Evolutionary conservation across 2,329 filamentous ascomycete genomes (phyloP).

Genomic region (Chaetomiaceae sp.): DNA sequence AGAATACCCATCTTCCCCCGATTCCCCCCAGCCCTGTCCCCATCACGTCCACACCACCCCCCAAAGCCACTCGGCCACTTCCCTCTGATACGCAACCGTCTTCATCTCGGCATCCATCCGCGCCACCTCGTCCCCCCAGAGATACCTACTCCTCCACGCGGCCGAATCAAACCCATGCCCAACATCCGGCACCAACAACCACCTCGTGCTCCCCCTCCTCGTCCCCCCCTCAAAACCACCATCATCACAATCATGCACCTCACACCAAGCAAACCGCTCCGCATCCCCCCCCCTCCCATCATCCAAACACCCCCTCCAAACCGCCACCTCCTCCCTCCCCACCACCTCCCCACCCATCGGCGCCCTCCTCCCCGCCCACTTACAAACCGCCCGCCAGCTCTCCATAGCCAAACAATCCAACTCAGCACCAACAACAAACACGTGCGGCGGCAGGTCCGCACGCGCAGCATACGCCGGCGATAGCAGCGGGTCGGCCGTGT

Average conservation of each 20-base stretch:
- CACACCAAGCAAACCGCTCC: constrained; percentile 27
- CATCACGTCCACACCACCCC: constrained; percentile 20
- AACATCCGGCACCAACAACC: constrained; percentile 31
- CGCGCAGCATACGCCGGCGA: constrained; percentile 34
- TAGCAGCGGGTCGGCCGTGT: constrained; percentile 36
- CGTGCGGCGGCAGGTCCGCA: constrained; percentile 35
- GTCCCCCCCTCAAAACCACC: constrained; percentile 3
- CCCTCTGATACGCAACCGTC: constrained; percentile 25
- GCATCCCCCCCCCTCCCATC: constrained; percentile 17
- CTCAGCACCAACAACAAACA: constrained; percentile 42
- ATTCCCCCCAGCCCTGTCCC: too few species aligned
- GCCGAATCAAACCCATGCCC: constrained; percentile 30
- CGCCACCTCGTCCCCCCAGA: constrained; percentile 30
- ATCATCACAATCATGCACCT: too few species aligned
- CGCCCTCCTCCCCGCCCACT: constrained; percentile 30
- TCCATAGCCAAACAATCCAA: constrained; percentile 43
- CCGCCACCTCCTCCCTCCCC: constrained; percentile 25
- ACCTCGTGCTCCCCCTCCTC: constrained; percentile 23
- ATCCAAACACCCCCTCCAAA: constrained; percentile 5
- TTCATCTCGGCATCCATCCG: constrained; percentile 32
- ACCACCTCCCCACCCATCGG: constrained; percentile 27
- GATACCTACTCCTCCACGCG: constrained; percentile 12
- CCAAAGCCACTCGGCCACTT: constrained; percentile 28
- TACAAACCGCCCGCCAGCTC: constrained; percentile 35
- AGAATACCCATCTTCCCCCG: too few species aligned